Evolutionary conservation across 2,329 filamentous ascomycete species (phyloP), one percentile per base, ranked within the genome.

Genomic region (Fusarium hostae): DNA sequence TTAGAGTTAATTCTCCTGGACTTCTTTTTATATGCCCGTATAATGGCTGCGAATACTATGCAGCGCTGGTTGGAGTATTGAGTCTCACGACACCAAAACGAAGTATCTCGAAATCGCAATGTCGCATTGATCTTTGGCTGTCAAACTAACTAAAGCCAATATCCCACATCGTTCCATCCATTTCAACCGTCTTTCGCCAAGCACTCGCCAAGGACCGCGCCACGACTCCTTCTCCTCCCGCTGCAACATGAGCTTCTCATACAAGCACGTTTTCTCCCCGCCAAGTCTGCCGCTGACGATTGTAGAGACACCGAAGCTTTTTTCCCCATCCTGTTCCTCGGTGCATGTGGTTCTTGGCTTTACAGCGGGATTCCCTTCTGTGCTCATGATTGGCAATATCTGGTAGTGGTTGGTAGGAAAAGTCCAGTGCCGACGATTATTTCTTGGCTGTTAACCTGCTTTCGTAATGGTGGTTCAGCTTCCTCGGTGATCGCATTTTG

Each of bases 201-300:
- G 66, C 1, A 6, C 59, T 28, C 45, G 67, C 70, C 70, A 72
- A 72, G 70, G 20, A 40, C 58, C 56, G 39, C 61, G 60, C 68
- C 65, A 61, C 48, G 9, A 57, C 61, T 44, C 57, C 66, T 57
- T 24, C 20, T 45, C 41, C 47, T 43, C 43, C 32, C 50, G 41
- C 30, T 48, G 50, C 54, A 37, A 68, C 39, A n/a, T 22, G 30
- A 68, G 50, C 57, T 58, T 37, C 32, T 41, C 30, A 5, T 43
- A 11, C 44, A 51, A 9, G 58, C 65, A 68, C 65, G 65, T 68
- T 68, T 4, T 28, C 15, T 24, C 5, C 24, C 2, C 45, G 39
- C 64, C 65, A 63, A 63, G 60, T 12, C 11, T 34, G 28, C 55
- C 30, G 16, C 60, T 61, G 44, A 61, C 44, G 10, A 43, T 41